A percentile compares a stretch with the other conserved stretches of the same genome.
phyloP scores from a whole-genome alignment of 2,329 filamentous ascomycete species.

The Pseudogymnoascus sp. region DNA sequence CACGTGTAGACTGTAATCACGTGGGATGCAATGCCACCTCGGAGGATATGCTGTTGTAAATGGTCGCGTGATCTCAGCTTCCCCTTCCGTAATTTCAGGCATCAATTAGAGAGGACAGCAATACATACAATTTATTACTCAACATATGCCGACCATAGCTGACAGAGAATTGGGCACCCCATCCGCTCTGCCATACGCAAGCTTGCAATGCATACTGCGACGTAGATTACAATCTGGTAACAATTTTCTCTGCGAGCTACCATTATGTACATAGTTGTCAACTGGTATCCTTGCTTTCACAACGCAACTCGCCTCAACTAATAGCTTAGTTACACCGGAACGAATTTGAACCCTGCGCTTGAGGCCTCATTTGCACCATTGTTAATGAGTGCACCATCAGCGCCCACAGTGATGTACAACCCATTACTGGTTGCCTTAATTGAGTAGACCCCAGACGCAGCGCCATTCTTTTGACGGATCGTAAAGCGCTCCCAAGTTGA shows the following conservation, averaged over 20 bases:
- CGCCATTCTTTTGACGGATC: conserved; percentile 21
- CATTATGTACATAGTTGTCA: background rate
- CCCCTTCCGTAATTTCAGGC: too few relatives aligned
- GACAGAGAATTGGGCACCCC: too few relatives aligned
- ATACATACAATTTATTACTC: too few relatives aligned
- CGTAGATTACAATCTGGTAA: conserved; percentile 12
- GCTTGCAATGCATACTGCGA: background rate
- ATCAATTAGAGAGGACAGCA: too few relatives aligned
- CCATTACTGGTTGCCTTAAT: conserved; percentile 24
- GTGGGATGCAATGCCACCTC: too few relatives aligned
- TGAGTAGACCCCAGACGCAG: conserved; percentile 19
- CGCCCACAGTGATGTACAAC: conserved; percentile 18
- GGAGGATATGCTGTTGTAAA: too few relatives aligned
- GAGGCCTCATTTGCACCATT: conserved; percentile 15
- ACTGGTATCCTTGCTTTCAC: background rate
- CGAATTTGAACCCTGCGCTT: conserved; percentile 13
- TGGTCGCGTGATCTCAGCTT: too few relatives aligned
- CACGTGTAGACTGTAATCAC: too few relatives aligned
- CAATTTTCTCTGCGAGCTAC: conserved; percentile 13
- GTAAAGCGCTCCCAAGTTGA: conserved; percentile 22
- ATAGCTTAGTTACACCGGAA: conserved; percentile 10
- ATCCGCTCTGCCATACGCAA: too few relatives aligned
- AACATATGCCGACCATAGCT: too few relatives aligned
- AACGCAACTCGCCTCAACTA: background rate
- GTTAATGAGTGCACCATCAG: conserved; percentile 21